These are phyloP conservation scores for Seminavis robusta DNA, from an alignment of 108 stramenopile genomes.

Conservation along the genomic window DNA sequence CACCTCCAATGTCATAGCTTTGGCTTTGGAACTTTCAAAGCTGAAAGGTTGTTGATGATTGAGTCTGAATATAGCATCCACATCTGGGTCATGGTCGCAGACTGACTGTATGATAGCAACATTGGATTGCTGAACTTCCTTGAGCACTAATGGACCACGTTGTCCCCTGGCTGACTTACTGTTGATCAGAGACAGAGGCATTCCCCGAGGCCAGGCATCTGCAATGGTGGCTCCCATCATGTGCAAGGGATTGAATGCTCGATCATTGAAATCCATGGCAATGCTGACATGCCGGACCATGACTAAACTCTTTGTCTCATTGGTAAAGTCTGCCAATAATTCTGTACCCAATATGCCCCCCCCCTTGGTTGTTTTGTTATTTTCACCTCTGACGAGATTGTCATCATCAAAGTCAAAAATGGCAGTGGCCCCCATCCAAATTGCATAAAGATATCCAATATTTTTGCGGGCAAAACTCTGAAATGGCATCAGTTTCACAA, in stretches of 20 bases:
- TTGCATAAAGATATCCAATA: conserved; percentile 55
- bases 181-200: no score
- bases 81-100: conserved; percentile 53
- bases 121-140: background rate
- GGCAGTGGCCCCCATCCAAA: conserved; percentile 38
- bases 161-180: no score
- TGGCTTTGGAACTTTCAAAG: conserved; percentile 10
- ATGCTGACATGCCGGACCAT: no score
- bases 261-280: no score
- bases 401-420: conserved; percentile 68
- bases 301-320: background rate
- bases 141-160: no score
- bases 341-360: no score
- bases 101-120: conserved; percentile 48
- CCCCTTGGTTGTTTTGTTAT: background rate
- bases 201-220: conserved; percentile 54
- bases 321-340: conserved; percentile 1
- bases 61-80: conserved; percentile 61
- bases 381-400: no score
- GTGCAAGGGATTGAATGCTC: conserved; percentile 47
- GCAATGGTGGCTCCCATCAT: conserved; percentile 27
- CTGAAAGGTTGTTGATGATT: conserved; percentile 24
- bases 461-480: conserved; percentile 62
- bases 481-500: conserved; percentile 34
- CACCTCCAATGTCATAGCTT: conserved; percentile 11